These are phyloP conservation scores for Aspergillus sp. DNA, from an alignment of 2,329 filamentous ascomycete genomes.

Conservation along the genomic window DNA sequence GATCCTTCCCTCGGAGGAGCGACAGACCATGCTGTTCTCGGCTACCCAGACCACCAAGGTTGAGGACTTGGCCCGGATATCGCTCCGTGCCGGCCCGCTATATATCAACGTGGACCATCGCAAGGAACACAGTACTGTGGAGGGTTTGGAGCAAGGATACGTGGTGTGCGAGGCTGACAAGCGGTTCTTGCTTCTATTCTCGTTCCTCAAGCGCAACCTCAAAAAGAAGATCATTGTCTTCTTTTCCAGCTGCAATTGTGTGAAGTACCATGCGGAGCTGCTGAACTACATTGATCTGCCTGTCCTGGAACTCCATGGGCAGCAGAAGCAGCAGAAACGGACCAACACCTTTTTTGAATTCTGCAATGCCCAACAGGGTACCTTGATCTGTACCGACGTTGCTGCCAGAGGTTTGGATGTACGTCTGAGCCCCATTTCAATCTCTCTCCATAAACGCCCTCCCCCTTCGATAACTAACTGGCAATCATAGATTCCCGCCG, in stretches of 20 bases:
- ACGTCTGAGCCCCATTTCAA: conserved; percentile 23
- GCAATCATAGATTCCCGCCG: conserved; percentile 63
- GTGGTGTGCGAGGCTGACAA: conserved; percentile 89
- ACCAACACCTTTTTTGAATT: conserved; percentile 99
- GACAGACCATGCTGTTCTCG: conserved; percentile 97
- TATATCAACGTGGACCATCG: conserved; percentile 95
- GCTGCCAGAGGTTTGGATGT: conserved; percentile 87
- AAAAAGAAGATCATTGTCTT: conserved; percentile 99
- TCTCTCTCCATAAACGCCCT: neutral
- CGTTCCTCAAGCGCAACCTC: conserved; percentile 81
- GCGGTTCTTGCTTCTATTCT: conserved; percentile 87
- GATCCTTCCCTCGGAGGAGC: conserved; percentile 75
- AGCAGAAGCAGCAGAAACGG: conserved; percentile 98
- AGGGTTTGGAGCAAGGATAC: conserved; percentile 91
- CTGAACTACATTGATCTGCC: conserved; percentile 96
- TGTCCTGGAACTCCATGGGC: conserved; percentile 78
- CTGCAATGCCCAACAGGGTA: conserved; percentile 73
- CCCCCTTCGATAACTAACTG: conserved; percentile 5
- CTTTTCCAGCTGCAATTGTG: conserved; percentile 83
- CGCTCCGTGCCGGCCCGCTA: conserved; percentile 77
- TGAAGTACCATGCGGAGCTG: conserved; percentile 91
- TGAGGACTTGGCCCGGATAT: conserved; percentile 91
- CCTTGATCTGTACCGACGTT: conserved; percentile 91
- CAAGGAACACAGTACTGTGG: conserved; percentile 84
- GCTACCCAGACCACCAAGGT: conserved; percentile 98